A percentile compares a stretch with the other conserved stretches of the same genome.
Evolutionary conservation across 495 filamentous ascomycete species (phyloP).

Genomic region (Penicillium lagena): DNA sequence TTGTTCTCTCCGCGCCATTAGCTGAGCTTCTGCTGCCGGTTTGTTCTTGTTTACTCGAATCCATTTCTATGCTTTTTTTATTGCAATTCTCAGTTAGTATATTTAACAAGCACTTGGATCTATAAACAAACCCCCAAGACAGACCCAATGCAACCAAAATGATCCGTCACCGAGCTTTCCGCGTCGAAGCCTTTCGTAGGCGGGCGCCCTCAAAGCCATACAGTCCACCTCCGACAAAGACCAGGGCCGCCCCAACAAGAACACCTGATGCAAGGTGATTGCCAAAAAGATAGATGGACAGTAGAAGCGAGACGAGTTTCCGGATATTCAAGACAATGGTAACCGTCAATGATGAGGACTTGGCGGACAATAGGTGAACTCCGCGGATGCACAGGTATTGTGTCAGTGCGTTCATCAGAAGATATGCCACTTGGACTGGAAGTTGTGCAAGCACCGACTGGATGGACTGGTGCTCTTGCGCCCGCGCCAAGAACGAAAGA

Average conservation of each 20-base stretch:
- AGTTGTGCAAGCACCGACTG: slow-evolving; percentile 33
- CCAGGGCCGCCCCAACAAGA: slow-evolving; percentile 70
- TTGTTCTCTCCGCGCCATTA: no score
- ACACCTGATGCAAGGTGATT: slow-evolving; percentile 71
- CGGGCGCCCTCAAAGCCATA: slow-evolving; percentile 72
- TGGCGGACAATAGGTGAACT: slow-evolving; percentile 82
- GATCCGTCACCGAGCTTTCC: slow-evolving; percentile 13
- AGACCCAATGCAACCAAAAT: background rate
- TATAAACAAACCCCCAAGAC: no score
- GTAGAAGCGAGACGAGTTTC: slow-evolving; percentile 83
- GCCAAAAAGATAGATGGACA: slow-evolving; percentile 92
- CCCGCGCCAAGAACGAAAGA: slow-evolving; percentile 2
- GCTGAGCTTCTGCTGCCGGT: no score
- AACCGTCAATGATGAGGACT: slow-evolving; percentile 85
- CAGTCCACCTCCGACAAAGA: slow-evolving; percentile 80
- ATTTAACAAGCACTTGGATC: no score
- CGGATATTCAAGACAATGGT: slow-evolving; percentile 93
- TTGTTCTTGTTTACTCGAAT: no score
- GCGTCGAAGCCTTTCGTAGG: slow-evolving; percentile 17
- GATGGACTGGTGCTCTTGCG: slow-evolving; percentile 6
- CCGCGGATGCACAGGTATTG: slow-evolving; percentile 94
- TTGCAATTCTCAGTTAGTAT: no score
- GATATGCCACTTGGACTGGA: slow-evolving; percentile 65
- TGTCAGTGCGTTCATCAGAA: slow-evolving; percentile 77
- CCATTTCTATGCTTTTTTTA: no score